Evolutionary conservation across 1,284 basidiomycete genomes (phyloP).

Genomic region (Mycena citricolor): DNA sequence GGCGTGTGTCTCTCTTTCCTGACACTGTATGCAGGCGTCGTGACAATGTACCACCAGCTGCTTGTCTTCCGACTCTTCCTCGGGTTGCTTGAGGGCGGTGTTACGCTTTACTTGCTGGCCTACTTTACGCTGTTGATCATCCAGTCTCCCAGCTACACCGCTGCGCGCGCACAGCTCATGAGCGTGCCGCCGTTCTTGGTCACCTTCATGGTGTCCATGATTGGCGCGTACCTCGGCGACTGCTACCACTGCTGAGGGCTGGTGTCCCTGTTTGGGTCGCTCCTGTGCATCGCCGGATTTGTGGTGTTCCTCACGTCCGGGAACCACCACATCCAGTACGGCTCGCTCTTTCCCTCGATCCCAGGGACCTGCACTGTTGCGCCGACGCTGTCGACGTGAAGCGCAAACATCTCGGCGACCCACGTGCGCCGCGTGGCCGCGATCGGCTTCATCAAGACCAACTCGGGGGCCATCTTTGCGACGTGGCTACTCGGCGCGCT

Average conservation of each 20-base stretch:
- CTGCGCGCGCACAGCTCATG: constrained; percentile 44
- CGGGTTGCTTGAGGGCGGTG: constrained; percentile 60
- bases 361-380: constrained; percentile 44
- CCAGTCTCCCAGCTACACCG: constrained; percentile 40
- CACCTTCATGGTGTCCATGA: constrained; percentile 43
- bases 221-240: constrained; percentile 42
- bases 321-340: constrained; percentile 44
- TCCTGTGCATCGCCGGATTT: constrained; percentile 43
- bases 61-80: constrained; percentile 64
- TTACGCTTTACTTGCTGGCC: constrained; percentile 40
- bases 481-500: constrained; percentile 50
- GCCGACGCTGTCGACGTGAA: constrained; percentile 48
- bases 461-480: constrained; percentile 55
- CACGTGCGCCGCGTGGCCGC: constrained; percentile 52
- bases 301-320: constrained; percentile 43
- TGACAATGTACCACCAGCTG: constrained; percentile 50
- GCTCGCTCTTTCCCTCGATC: constrained; percentile 49
- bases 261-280: constrained; percentile 36
- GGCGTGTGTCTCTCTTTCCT: too few relatives aligned
- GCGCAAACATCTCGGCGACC: constrained; percentile 56
- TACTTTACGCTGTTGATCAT: constrained; percentile 56
- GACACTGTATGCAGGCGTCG: constrained; percentile 43
- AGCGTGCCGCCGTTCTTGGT: constrained; percentile 47
- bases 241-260: constrained; percentile 42
- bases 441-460: constrained; percentile 51